phyloP scores from a whole-genome alignment of 1,284 basidiomycete genomes.

The Rhizoctonia solani region DNA sequence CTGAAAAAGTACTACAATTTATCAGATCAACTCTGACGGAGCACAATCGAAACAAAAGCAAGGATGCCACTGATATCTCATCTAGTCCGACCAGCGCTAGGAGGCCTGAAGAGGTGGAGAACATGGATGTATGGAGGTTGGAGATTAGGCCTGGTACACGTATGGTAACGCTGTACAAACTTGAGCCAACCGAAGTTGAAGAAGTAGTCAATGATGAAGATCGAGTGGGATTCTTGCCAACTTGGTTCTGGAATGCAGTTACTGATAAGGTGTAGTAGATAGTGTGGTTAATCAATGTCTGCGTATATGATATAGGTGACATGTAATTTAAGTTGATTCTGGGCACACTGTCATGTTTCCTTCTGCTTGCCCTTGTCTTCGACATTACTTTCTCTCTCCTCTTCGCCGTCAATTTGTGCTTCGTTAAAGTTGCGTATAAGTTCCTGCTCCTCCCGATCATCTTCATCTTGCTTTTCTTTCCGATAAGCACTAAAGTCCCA shows the following conservation, averaged over 20 bases:
- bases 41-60: conserved; percentile 15
- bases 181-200: conserved; percentile 48
- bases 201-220: conserved; percentile 69
- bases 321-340: neutral
- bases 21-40: conserved; percentile 50
- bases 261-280: neutral
- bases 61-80: conserved; percentile 8
- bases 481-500: conserved; percentile 74
- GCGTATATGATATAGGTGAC: conserved; percentile 9
- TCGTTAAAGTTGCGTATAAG: conserved; percentile 44
- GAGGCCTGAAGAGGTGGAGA: conserved; percentile 57
- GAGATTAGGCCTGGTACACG: conserved; percentile 40
- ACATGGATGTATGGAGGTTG: conserved; percentile 48
- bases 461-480: conserved; percentile 64
- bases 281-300: neutral
- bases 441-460: conserved; percentile 52
- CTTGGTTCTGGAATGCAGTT: conserved; percentile 66
- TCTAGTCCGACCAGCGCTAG: conserved; percentile 64
- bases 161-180: conserved; percentile 7
- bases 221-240: conserved; percentile 72
- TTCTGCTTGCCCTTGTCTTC: conserved; percentile 23
- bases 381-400: conserved; percentile 2
- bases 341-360: neutral
- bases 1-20: conserved; percentile 62
- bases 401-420: conserved; percentile 21